Evolutionary conservation across 2,329 filamentous ascomycete species (phyloP).

Genomic region (Paecilomyces dactylethromorphus): DNA sequence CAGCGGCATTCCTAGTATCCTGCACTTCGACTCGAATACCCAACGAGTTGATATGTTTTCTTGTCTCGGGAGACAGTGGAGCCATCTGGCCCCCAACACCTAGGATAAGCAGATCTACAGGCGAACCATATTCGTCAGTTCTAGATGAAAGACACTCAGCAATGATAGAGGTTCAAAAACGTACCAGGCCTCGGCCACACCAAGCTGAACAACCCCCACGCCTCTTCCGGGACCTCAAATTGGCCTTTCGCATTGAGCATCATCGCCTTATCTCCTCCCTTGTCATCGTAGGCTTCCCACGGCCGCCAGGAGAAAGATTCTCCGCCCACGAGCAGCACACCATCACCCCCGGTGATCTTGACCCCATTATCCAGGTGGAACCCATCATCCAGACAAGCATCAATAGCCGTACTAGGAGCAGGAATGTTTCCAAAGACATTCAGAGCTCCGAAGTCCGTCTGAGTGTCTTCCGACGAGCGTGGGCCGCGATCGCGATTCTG

Average conservation of each 20-base stretch:
- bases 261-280: conserved; percentile 24
- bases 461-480: conserved; percentile 54
- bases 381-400: conserved; percentile 73
- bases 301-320: conserved; percentile 87
- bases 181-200: conserved; percentile 85
- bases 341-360: conserved; percentile 61
- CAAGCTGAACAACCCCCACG: conserved; percentile 68
- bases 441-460: conserved; percentile 66
- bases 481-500: conserved; percentile 53
- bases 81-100: conserved; percentile 71
- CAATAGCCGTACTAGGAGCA: conserved; percentile 72
- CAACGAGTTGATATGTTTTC: conserved; percentile 63
- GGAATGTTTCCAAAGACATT: conserved; percentile 74
- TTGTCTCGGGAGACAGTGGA: conserved; percentile 69
- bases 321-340: conserved; percentile 72
- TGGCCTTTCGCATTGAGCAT: conserved; percentile 72
- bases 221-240: conserved; percentile 65
- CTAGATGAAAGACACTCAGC: conserved; percentile 4
- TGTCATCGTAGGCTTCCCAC: conserved; percentile 51
- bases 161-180: conserved; percentile 22
- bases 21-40: conserved; percentile 83
- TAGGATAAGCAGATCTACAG: conserved; percentile 75
- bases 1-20: conserved; percentile 88
- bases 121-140: conserved; percentile 3
- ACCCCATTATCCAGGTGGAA: conserved; percentile 82